These are phyloP conservation scores for Cyclotella kingstonii DNA, from an alignment of 108 stramenopile species.

Conservation along the genomic window DNA sequence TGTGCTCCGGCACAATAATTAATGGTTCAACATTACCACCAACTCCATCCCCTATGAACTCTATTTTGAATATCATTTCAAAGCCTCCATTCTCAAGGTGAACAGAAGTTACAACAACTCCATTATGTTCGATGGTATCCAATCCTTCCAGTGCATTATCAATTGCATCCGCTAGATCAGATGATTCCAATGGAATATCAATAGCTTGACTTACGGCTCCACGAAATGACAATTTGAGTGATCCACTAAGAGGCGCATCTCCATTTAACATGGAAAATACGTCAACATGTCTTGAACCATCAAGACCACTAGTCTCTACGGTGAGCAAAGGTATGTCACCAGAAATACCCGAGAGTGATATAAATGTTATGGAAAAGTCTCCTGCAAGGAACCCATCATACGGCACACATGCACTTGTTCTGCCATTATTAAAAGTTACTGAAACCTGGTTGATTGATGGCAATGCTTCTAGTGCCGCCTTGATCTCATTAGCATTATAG, in stretches of 20 bases:
- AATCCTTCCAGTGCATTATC: constrained; percentile 54
- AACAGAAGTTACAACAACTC: constrained; percentile 49
- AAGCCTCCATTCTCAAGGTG: constrained; percentile 25
- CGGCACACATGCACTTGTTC: constrained; percentile 36
- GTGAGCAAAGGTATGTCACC: constrained; percentile 63
- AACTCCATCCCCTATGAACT: constrained; percentile 61
- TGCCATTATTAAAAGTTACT: constrained; percentile 32
- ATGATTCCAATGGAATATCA: constrained; percentile 17
- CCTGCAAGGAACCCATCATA: constrained; percentile 31
- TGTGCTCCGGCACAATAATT: constrained; percentile 40
- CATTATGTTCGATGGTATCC: constrained; percentile 57
- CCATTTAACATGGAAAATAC: constrained; percentile 51
- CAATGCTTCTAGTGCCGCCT: constrained; percentile 61
- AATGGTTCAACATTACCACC: constrained; percentile 78
- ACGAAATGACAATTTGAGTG: constrained; percentile 66
- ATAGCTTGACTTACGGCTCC: constrained; percentile 56
- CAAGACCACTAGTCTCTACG: constrained; percentile 52
- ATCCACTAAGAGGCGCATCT: constrained; percentile 56
- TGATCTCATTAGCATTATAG: constrained; percentile 44
- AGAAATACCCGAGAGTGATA: constrained; percentile 38
- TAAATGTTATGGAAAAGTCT: constrained; percentile 56
- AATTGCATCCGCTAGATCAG: constrained; percentile 37
- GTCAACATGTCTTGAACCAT: constrained; percentile 51
- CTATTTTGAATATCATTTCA: constrained; percentile 57
- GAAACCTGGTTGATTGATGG: constrained; percentile 45